Base-by-base conservation (phyloP, 768 basidiomycete species). In the Imleria badia region DNA sequence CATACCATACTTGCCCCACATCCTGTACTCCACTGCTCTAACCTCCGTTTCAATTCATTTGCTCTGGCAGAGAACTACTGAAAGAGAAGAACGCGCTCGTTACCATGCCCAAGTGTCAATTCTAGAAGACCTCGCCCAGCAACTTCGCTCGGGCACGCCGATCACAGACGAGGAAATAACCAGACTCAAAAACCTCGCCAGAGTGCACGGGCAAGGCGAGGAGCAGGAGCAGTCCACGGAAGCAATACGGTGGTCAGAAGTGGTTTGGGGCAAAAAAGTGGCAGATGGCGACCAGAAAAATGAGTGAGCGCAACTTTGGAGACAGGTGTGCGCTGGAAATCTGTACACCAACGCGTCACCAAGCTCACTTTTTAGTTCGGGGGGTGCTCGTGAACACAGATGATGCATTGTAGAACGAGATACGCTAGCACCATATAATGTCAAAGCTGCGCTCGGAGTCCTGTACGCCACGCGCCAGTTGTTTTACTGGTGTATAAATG, bases 21-120 rank as follows among this genome's bases (percentile, higher is more conserved):
- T 85, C 49, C 48, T 88, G 58, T 89, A 82, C 67, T 81, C 85
- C 31, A 72, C 84, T 43, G 85, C 84, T 10, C 74, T 87, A 61
- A 82, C 80, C 44, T 87, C 87, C 22, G 67, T 88, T 55, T 82
- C 86, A 29, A 82, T 87, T 52, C 86, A 90, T 69, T 73, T 87
- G 26, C 76, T 88, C 36, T 76, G 71, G 63, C 77, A 81, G 48
- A 77, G 82, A 55, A 79, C 75, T 45, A 61, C 63, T 0, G 73
- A 76, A 34, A 78, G 76, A 43, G 82, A 82, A 40, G 82, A 87
- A 53, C 78, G 78, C 40, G 75, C 81, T 15, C 79, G 79, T 23
- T 64, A 78, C 40, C 67, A 77, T 48, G 85, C 87, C 6, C 85
- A 81, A 53, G 74, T 82, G 36, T 81, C 85, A 20, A 81, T 90